These are phyloP conservation scores for Micractinium conductrix DNA, from an alignment of 139 green algal genomes.

Conservation along the genomic window DNA sequence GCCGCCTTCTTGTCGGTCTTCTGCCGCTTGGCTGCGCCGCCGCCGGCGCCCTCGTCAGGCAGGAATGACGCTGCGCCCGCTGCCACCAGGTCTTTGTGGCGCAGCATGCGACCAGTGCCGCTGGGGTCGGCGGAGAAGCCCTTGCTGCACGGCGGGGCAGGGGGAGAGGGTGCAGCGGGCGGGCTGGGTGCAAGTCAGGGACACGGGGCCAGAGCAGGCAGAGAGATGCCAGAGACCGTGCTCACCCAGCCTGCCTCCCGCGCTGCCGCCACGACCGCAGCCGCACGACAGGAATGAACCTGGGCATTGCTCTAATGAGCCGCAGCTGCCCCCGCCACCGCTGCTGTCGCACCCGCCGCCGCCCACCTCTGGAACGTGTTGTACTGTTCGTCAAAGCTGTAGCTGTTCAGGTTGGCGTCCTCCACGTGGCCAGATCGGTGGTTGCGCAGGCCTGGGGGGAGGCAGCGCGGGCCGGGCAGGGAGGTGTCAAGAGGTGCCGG, in stretches of 20 bases:
- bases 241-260: too few species aligned
- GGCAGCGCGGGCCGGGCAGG: too few species aligned
- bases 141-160: constrained; percentile 24
- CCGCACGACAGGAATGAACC: too few species aligned
- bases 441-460: constrained; percentile 71
- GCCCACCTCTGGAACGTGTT: constrained; percentile 78
- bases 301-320: too few species aligned
- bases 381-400: constrained; percentile 92
- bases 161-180: background rate
- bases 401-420: constrained; percentile 69
- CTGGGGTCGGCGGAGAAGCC: background rate
- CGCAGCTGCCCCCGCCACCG: too few species aligned
- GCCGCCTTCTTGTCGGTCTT: constrained; percentile 51
- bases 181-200: background rate
- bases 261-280: too few species aligned
- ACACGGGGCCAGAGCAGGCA: background rate
- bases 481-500: too few species aligned
- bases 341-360: too few species aligned
- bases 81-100: constrained; percentile 1
- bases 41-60: background rate
- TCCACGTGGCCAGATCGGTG: constrained; percentile 85
- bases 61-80: background rate
- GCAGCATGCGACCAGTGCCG: background rate
- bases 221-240: background rate
- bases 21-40: constrained; percentile 57